A percentile compares a stretch with the other conserved stretches of the same genome.
phyloP scores from a whole-genome alignment of 2,329 filamentous ascomycete species.

The Torrubiella hemipterigena region DNA sequence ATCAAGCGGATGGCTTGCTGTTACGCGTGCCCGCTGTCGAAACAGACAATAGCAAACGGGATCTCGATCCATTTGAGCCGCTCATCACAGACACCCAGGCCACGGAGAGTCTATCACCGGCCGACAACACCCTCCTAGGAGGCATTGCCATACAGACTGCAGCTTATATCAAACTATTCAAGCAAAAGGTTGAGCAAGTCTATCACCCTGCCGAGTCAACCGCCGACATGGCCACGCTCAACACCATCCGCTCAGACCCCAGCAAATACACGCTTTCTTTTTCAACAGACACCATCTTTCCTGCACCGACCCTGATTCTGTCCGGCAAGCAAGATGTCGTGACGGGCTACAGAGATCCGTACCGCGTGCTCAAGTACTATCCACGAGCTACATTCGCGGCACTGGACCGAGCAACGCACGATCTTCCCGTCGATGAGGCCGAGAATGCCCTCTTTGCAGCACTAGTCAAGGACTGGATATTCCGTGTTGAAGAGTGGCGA shows the following conservation, averaged over 20 bases:
- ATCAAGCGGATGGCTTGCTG: constrained; percentile 6
- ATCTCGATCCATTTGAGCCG: constrained; percentile 4
- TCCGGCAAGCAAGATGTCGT: constrained; percentile 6
- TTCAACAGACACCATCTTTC: constrained; percentile 3
- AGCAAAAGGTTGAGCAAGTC: constrained; percentile 3
- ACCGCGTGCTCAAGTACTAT: constrained; percentile 6
- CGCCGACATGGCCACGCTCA: constrained; percentile 1
- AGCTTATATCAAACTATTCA: constrained; percentile 3
- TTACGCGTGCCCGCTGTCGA: constrained; percentile 8
- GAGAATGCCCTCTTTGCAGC: constrained; percentile 6
- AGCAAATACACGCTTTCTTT: constrained; percentile 4
- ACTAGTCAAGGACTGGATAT: constrained; percentile 7
- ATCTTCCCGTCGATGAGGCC: constrained; percentile 7
- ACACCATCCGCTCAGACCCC: constrained; percentile 5
- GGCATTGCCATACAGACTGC: constrained; percentile 6
- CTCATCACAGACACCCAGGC: constrained; percentile 5
- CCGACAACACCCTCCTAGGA: constrained; percentile 5
- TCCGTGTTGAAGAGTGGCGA: constrained; percentile 6
- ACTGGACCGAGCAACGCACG: constrained; percentile 7
- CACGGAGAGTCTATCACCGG: constrained; percentile 2
- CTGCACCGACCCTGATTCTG: constrained; percentile 6
- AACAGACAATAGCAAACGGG: constrained; percentile 3
- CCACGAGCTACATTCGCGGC: constrained; percentile 6
- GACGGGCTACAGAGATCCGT: constrained; percentile 7
- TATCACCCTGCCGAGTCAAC: constrained; percentile 2